Conservation (phyloP, 345 rosid genomes). For the Physaria fendleri region DNA sequence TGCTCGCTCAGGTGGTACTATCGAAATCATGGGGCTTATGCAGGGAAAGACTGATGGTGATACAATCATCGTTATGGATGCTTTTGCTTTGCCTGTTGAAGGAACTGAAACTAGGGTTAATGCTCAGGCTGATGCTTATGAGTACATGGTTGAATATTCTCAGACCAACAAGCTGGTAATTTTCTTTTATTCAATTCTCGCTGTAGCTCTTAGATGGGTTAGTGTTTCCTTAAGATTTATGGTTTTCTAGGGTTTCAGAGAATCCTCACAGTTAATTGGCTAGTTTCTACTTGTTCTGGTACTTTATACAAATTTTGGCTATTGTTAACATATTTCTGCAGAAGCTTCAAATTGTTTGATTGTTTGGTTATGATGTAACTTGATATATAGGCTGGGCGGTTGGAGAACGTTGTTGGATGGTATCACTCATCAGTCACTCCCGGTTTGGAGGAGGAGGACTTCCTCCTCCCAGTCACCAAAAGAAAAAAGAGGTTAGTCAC, state of each 20-base stretch:
- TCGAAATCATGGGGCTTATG: constrained; percentile 99
- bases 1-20: constrained; percentile 99
- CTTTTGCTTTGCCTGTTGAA: constrained; percentile 99
- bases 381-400: constrained; percentile 80
- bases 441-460: constrained; percentile 89
- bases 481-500: constrained; percentile 90
- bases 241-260: constrained; percentile 8
- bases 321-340: not conserved
- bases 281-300: not conserved
- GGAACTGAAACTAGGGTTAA: constrained; percentile 96
- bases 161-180: constrained; percentile 92
- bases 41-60: constrained; percentile 99
- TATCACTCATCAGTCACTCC: constrained; percentile 94
- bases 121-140: constrained; percentile 99
- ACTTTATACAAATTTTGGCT: not conserved
- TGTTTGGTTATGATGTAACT: constrained; percentile 6
- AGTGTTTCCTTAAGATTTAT: not conserved
- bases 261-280: not conserved
- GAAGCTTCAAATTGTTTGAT: constrained; percentile 32
- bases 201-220: not conserved
- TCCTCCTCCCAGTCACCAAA: constrained; percentile 54
- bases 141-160: constrained; percentile 98
- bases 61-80: constrained; percentile 96
- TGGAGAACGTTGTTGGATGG: constrained; percentile 93
- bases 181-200: not conserved